Evolutionary conservation across 768 basidiomycete genomes (phyloP).

Genomic region (Mycena olivaceomarginata): DNA sequence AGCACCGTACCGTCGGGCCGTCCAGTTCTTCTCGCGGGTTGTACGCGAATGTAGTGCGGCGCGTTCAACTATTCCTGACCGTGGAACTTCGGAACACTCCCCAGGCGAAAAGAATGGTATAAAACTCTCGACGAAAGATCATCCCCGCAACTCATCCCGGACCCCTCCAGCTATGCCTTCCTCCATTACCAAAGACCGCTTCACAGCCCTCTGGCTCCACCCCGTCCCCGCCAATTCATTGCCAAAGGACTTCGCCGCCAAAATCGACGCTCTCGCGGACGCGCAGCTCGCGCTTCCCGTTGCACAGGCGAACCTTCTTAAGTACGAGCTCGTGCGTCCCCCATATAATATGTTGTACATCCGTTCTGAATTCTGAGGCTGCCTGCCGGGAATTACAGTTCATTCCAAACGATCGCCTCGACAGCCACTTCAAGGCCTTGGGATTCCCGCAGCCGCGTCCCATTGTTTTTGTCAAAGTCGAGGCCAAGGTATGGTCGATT

Average conservation of each 20-base stretch:
- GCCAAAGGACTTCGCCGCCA: not conserved
- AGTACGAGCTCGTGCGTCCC: not conserved
- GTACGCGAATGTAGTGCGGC: too few species aligned
- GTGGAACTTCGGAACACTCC: too few species aligned
- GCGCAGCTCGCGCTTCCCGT: not conserved
- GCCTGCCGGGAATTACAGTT: not conserved
- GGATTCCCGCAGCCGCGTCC: not conserved
- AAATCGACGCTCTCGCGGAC: not conserved
- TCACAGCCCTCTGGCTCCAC: not conserved
- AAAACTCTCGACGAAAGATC: too few species aligned
- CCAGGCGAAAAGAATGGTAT: too few species aligned
- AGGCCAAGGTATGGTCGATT: not conserved
- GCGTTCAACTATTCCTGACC: too few species aligned
- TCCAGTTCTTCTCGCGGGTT: too few species aligned
- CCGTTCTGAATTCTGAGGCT: not conserved
- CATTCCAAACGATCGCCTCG: not conserved
- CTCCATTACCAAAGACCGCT: not conserved
- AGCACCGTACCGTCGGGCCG: too few species aligned
- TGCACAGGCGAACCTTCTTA: constrained; percentile 4
- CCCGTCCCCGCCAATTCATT: not conserved
- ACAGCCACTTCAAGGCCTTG: not conserved
- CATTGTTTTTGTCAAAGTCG: not conserved
- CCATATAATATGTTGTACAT: not conserved
- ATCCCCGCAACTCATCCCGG: too few species aligned
- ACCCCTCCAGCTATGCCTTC: too few species aligned